Percentiles rank a stretch among this genome's conserved stretches.
Conservation (phyloP, 495 filamentous ascomycete species). For the Aspergillus egyptiacus region DNA sequence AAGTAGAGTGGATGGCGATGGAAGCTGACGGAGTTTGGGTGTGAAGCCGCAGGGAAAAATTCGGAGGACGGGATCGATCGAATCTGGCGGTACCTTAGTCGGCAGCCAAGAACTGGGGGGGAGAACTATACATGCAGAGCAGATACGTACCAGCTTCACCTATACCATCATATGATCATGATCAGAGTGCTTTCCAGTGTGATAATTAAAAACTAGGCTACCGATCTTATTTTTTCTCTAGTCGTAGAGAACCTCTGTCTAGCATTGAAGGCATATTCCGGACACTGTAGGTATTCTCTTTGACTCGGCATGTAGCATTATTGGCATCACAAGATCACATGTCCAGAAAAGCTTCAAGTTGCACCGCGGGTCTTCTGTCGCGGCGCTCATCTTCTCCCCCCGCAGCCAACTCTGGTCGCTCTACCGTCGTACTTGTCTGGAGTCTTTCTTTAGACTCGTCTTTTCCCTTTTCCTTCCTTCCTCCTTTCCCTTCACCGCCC, state of each 20-base stretch:
- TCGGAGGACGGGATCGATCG: constrained; percentile 25
- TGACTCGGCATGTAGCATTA: constrained; percentile 9
- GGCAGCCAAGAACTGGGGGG: background rate
- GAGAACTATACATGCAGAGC: background rate
- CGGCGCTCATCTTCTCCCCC: constrained; percentile 11
- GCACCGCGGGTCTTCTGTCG: constrained; percentile 12
- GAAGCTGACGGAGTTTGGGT: constrained; percentile 22
- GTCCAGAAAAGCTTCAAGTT: constrained; percentile 23
- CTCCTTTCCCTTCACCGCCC: constrained; percentile 16
- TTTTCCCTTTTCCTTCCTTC: constrained; percentile 9
- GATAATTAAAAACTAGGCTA: too few species aligned
- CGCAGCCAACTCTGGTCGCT: constrained; percentile 6
- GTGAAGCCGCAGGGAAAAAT: constrained; percentile 31
- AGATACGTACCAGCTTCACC: too few species aligned
- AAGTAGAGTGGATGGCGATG: constrained; percentile 19
- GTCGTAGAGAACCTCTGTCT: too few species aligned
- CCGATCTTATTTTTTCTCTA: too few species aligned
- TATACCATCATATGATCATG: too few species aligned
- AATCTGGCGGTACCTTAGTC: background rate
- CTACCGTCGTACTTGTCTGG: constrained; percentile 8
- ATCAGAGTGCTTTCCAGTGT: too few species aligned
- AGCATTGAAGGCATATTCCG: background rate
- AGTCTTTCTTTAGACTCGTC: constrained; percentile 8
- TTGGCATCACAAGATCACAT: constrained; percentile 19
- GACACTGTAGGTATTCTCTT: background rate